Conservation (phyloP, 1,139 yeast species). For the Lipomyces yarrowii region DNA sequence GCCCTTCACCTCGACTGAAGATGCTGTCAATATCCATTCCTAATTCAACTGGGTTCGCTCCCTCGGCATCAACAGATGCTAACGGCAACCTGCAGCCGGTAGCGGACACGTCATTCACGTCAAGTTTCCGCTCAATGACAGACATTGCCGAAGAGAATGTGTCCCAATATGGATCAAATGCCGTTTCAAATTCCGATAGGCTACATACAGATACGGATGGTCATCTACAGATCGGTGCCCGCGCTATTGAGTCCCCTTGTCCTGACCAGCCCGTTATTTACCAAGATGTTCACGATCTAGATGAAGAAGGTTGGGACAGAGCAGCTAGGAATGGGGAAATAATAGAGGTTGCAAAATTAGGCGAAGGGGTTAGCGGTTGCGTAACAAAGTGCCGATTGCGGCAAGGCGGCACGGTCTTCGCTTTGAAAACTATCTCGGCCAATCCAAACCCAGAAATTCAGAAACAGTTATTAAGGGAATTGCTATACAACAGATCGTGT, state of each 20-base stretch:
- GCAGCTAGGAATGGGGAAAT: slow-evolving; percentile 63
- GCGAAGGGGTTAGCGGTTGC: slow-evolving; percentile 95
- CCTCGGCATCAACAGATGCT: slow-evolving; percentile 6
- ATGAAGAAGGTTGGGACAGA: slow-evolving; percentile 76
- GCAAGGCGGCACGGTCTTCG: slow-evolving; percentile 65
- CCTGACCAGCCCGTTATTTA: background rate
- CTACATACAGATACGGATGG: background rate
- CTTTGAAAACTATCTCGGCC: slow-evolving; percentile 75
- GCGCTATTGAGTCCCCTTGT: background rate
- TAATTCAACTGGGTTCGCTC: slow-evolving; percentile 9
- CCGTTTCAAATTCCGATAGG: background rate
- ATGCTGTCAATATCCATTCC: slow-evolving; percentile 25
- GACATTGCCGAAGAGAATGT: background rate
- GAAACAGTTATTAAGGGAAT: slow-evolving; percentile 82
- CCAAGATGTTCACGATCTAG: slow-evolving; percentile 57
- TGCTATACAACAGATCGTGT: slow-evolving; percentile 83
- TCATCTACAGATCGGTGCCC: background rate
- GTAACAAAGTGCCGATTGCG: slow-evolving; percentile 73
- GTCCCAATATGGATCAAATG: background rate
- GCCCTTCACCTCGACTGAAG: slow-evolving; percentile 25
- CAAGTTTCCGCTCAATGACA: background rate
- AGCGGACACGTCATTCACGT: background rate
- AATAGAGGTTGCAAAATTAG: slow-evolving; percentile 65
- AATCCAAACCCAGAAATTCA: slow-evolving; percentile 82
- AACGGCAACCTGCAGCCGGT: slow-evolving; percentile 4